Evolutionary conservation across 2,329 filamentous ascomycete genomes (phyloP), one percentile per base, ranked within the genome.

Genomic region (Samsoniella hepiali): DNA sequence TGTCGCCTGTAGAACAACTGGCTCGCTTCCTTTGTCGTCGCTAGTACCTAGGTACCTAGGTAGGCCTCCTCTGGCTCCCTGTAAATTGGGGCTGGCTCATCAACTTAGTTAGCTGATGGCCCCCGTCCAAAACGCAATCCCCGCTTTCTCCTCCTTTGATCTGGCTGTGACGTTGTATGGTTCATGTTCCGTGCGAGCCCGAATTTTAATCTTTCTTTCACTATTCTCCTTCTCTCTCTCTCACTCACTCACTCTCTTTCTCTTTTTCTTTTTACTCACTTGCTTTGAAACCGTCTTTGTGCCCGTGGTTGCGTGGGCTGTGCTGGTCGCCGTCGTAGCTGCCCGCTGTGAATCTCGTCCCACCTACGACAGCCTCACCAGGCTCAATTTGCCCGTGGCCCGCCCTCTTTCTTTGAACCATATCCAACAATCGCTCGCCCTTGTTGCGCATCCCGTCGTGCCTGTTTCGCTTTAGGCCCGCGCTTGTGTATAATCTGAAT

Each of bases 71-170:
- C n/a, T n/a, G n/a, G n/a, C 40, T 57, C 38, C 55, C 55, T 57
- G 55, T 57, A 45, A 57, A 45, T 57, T 45, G 53, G 36, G 36
- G 13, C 2, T 5, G 38, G 27, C 45, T 51, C 44, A 34, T 44
- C 44, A 10, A 51, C 44, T 22, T 47, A 38, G 31, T 13, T n/a
- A n/a, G 40, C 40, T 27, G 38, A 57, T 40, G 45, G 9, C 31
- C 50, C 58, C 58, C 45, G 58, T 51, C 27, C 58, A 51, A 51
- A 36, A 38, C 56, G 45, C 22, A 42, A 60, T 60, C 58, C 58
- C 58, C 58, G 58, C 58, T 60, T 60, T 60, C 58, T 60, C 58
- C 58, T 60, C 58, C 56, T 58, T 58, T 60, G 58, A 42, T 60
- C 58, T 60, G 58, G 57, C 34, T 51, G 58, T 60, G 58, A 60